Evolutionary conservation across 805 yeast genomes (phyloP), one percentile per base, ranked within the genome.

Genomic region (Candida xyloterini): DNA sequence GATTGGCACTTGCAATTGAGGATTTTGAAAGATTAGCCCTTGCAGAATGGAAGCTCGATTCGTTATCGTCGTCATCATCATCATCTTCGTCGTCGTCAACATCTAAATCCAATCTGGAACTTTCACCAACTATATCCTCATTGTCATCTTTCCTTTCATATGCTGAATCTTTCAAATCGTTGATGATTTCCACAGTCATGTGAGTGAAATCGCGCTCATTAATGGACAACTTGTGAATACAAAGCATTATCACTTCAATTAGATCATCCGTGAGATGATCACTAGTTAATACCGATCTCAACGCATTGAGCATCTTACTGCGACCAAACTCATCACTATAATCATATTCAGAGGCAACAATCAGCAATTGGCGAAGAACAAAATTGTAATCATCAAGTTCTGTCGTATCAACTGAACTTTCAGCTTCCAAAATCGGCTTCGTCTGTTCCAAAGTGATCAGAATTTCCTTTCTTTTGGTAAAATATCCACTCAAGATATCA

Each of bases 271-370:
- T 61, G 18, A 84, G 65, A 11, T 73, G 67, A 37, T 78, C 82
- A 29, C 74, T 70, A 1, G 81, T 71, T 42, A 84, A 64, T n/a
- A 80, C 67, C 15, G 76, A 67, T 65, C 87, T 70, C 4, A 81
- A 62, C 2, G 77, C 70, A 22, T 68, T 72, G 27, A 84, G 63
- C 77, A 88, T 78, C 31, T 79, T 78, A 58, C 95, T 74, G 55
- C 96, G 76, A 15, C 97, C 96, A 33, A 84, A 75, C 60, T 90
- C 96, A 65, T 93, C 97, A 51, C 88, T 82, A 54, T 78, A 88
- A 59, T 93, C 98, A 55, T 83, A 84, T 27, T 76, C 75, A 21
- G 74, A 73, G 0, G 90, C 81, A 20, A 87, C 74, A 8, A 67
- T 60, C 27, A 91, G 57, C 15, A 91, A 60, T 59, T 93, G 96